phyloP scores from a whole-genome alignment of 768 basidiomycete genomes.

The Agrocybe pediades region DNA sequence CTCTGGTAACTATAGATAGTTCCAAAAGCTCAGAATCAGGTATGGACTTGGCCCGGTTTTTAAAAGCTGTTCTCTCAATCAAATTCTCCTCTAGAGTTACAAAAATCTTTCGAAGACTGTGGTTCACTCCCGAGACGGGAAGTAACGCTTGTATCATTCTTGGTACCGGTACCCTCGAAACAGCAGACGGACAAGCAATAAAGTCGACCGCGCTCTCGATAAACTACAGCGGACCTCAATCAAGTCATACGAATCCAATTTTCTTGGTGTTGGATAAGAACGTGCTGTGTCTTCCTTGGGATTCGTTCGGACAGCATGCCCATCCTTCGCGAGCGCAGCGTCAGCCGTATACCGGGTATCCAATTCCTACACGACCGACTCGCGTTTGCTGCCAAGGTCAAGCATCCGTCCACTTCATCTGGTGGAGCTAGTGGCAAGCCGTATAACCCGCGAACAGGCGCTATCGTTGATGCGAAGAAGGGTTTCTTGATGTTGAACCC shows the following conservation, averaged over 20 bases:
- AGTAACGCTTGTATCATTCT: not conserved
- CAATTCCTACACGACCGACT: constrained; percentile 88
- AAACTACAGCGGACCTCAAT: constrained; percentile 52
- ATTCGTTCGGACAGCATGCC: constrained; percentile 95
- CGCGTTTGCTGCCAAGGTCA: constrained; percentile 54
- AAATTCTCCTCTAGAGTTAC: not conserved
- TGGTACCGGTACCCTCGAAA: constrained; percentile 17
- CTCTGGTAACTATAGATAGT: constrained; percentile 31
- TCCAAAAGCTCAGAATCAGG: constrained; percentile 7
- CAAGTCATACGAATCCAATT: constrained; percentile 50
- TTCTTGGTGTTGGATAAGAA: constrained; percentile 92
- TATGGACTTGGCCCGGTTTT: not conserved
- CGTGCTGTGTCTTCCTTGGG: constrained; percentile 91
- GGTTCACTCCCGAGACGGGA: constrained; percentile 2
- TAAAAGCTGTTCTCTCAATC: not conserved
- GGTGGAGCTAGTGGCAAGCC: constrained; percentile 18
- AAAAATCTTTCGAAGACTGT: constrained; percentile 5
- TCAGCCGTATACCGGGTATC: constrained; percentile 91
- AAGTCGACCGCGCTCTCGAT: constrained; percentile 64
- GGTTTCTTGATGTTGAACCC: constrained; percentile 91
- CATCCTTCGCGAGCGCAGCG: constrained; percentile 75
- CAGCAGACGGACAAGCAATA: constrained; percentile 31
- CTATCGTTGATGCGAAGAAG: constrained; percentile 62
- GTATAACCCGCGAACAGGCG: constrained; percentile 40
- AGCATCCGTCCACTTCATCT: too few relatives aligned